phyloP scores from a whole-genome alignment of 2,329 filamentous ascomycete genomes.

The Ceratocystis papillata region DNA sequence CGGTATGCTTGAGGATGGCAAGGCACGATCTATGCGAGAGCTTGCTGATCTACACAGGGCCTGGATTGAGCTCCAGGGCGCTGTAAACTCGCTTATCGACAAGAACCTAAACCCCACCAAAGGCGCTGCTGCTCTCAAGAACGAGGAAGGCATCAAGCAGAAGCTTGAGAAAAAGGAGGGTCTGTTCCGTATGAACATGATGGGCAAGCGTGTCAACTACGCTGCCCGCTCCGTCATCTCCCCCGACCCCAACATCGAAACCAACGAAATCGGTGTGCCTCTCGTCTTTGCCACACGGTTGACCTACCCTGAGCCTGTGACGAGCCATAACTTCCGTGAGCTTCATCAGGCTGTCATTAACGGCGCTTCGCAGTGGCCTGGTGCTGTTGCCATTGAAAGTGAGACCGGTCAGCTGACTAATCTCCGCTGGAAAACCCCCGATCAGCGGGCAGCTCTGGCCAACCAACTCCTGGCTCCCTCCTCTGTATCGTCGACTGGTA shows the following conservation, averaged over 20 bases:
- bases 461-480: constrained; percentile 87
- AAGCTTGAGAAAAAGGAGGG: constrained; percentile 98
- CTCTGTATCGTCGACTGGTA: constrained; percentile 59
- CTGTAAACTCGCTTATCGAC: constrained; percentile 88
- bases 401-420: constrained; percentile 88
- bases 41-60: constrained; percentile 70
- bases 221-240: constrained; percentile 96
- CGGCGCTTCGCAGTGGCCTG: constrained; percentile 85
- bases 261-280: constrained; percentile 95
- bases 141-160: constrained; percentile 94
- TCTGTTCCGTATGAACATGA: constrained; percentile 98
- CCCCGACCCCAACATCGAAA: constrained; percentile 96
- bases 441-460: constrained; percentile 79
- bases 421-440: constrained; percentile 72
- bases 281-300: constrained; percentile 95
- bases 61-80: constrained; percentile 75
- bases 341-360: constrained; percentile 95
- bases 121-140: constrained; percentile 63
- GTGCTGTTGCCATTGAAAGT: constrained; percentile 87
- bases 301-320: constrained; percentile 94
- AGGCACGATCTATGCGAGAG: constrained; percentile 35
- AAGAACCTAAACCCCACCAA: constrained; percentile 73
- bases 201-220: constrained; percentile 99
- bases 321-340: constrained; percentile 91
- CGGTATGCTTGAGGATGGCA: constrained; percentile 9